These are phyloP conservation scores for Vararia minispora DNA, from an alignment of 768 basidiomycete species.

Conservation along the genomic window DNA sequence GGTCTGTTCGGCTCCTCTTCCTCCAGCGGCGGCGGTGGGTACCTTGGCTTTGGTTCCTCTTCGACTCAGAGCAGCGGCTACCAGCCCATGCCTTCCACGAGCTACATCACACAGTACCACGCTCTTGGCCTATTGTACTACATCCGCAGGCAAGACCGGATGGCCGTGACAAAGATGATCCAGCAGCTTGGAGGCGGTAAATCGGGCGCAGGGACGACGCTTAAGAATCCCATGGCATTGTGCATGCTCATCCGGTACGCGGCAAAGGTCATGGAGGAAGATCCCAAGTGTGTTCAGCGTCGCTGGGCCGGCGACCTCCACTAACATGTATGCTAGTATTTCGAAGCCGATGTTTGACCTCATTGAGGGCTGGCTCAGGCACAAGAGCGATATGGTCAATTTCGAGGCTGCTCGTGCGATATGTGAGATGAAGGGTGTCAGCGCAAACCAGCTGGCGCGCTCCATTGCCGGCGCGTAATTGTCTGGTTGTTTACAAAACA, in stretches of 20 bases:
- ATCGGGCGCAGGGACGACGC: slow-evolving; percentile 67
- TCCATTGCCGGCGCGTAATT: slow-evolving; percentile 63
- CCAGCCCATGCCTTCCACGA: slow-evolving; percentile 78
- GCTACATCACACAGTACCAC: slow-evolving; percentile 95
- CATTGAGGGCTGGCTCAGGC: slow-evolving; percentile 88
- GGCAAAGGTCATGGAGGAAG: slow-evolving; percentile 98
- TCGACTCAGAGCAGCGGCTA: slow-evolving; percentile 41
- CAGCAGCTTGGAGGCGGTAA: slow-evolving; percentile 91
- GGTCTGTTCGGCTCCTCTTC: slow-evolving; percentile 55
- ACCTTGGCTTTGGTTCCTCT: slow-evolving; percentile 60
- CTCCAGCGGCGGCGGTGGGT: slow-evolving; percentile 34
- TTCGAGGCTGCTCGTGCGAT: slow-evolving; percentile 96
- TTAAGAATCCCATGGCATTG: slow-evolving; percentile 94
- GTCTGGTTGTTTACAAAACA: background rate
- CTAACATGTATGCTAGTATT: slow-evolving; percentile 52
- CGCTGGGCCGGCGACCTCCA: background rate
- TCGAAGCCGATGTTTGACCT: slow-evolving; percentile 91
- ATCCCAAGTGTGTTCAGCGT: slow-evolving; percentile 73
- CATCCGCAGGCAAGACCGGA: slow-evolving; percentile 94
- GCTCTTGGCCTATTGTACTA: slow-evolving; percentile 88
- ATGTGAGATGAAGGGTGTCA: slow-evolving; percentile 88
- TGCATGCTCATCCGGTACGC: slow-evolving; percentile 99
- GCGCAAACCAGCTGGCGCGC: slow-evolving; percentile 66
- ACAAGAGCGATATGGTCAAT: slow-evolving; percentile 99
- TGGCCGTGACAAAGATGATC: slow-evolving; percentile 99